A percentile compares a stretch with the other conserved stretches of the same genome.
phyloP scores from a whole-genome alignment of 2,329 filamentous ascomycete species.

The Aspergillus viridinutans region DNA sequence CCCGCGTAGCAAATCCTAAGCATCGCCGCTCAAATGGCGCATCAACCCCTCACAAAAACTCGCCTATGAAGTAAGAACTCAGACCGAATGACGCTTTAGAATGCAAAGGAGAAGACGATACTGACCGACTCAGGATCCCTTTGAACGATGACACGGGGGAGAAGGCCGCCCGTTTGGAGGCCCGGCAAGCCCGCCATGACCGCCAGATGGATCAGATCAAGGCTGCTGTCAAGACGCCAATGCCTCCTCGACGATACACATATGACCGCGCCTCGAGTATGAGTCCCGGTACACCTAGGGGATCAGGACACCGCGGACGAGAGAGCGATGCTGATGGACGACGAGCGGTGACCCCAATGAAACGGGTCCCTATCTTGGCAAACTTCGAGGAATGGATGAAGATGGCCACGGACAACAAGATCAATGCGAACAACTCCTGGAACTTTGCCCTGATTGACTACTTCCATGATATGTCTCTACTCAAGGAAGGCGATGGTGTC shows the following conservation, averaged over 20 bases:
- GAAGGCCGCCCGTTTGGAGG: slow-evolving; percentile 81
- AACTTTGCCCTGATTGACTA: slow-evolving; percentile 99
- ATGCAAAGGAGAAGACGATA: background rate
- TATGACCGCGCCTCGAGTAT: slow-evolving; percentile 35
- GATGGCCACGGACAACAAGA: slow-evolving; percentile 99
- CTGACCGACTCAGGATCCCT: slow-evolving; percentile 63
- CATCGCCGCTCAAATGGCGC: slow-evolving; percentile 45
- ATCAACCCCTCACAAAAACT: slow-evolving; percentile 50
- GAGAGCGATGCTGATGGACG: slow-evolving; percentile 57
- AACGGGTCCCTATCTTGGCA: slow-evolving; percentile 88
- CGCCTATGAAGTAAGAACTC: slow-evolving; percentile 46
- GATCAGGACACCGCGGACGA: slow-evolving; percentile 31
- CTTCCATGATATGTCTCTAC: slow-evolving; percentile 96
- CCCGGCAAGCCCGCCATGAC: slow-evolving; percentile 82
- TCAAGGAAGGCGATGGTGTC: slow-evolving; percentile 93
- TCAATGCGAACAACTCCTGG: slow-evolving; percentile 97
- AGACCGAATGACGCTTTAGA: background rate
- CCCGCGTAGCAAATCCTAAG: slow-evolving; percentile 51
- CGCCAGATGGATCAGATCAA: slow-evolving; percentile 90
- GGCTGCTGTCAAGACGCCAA: slow-evolving; percentile 56
- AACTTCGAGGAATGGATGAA: slow-evolving; percentile 99
- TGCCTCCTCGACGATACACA: slow-evolving; percentile 39
- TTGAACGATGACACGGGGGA: slow-evolving; percentile 94
- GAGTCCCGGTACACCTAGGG: slow-evolving; percentile 50
- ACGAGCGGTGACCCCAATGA: slow-evolving; percentile 85